phyloP scores from a whole-genome alignment of 495 filamentous ascomycete species.

The Thermothielavioides terrestris region DNA sequence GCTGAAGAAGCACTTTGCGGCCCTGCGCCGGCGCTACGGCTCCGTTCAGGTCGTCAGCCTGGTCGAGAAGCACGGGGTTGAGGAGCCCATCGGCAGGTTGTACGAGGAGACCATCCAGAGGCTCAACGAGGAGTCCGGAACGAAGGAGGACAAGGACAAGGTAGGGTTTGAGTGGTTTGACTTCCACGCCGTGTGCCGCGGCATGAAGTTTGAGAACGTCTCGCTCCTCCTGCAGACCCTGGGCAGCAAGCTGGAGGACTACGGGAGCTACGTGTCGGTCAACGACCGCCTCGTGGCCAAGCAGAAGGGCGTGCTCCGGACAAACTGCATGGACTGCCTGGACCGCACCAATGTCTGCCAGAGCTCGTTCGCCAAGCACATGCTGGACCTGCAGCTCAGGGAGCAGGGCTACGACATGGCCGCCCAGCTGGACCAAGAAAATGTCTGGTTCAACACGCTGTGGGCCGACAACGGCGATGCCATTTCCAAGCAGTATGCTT shows the following conservation, averaged over 20 bases:
- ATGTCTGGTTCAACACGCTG: constrained; percentile 84
- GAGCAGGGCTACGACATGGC: constrained; percentile 65
- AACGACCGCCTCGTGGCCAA: constrained; percentile 37
- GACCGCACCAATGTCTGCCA: constrained; percentile 92
- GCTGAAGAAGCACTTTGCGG: constrained; percentile 68
- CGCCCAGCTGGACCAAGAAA: constrained; percentile 59
- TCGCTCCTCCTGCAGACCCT: constrained; percentile 63
- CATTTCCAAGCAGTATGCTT: constrained; percentile 69
- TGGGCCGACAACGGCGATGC: constrained; percentile 93
- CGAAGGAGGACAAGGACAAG: constrained; percentile 35
- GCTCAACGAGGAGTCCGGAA: constrained; percentile 53
- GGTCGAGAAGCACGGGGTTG: constrained; percentile 77
- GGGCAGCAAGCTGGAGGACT: constrained; percentile 50
- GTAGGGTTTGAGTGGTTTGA: constrained; percentile 89
- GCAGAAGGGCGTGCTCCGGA: constrained; percentile 72
- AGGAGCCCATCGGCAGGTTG: constrained; percentile 65
- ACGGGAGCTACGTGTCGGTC: constrained; percentile 54
- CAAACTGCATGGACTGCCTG: constrained; percentile 97
- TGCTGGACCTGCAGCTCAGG: constrained; percentile 66
- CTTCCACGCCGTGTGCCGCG: constrained; percentile 81
- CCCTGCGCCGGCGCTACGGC: constrained; percentile 59
- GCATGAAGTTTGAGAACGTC: constrained; percentile 97
- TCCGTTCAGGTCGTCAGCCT: constrained; percentile 69
- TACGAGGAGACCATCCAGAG: constrained; percentile 57
- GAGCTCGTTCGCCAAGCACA: constrained; percentile 69